Percentiles rank a stretch among this genome's conserved stretches.
Conservation (phyloP, 192 early-diverging fungal genomes). For the Rhizoclosmatium globosum region DNA sequence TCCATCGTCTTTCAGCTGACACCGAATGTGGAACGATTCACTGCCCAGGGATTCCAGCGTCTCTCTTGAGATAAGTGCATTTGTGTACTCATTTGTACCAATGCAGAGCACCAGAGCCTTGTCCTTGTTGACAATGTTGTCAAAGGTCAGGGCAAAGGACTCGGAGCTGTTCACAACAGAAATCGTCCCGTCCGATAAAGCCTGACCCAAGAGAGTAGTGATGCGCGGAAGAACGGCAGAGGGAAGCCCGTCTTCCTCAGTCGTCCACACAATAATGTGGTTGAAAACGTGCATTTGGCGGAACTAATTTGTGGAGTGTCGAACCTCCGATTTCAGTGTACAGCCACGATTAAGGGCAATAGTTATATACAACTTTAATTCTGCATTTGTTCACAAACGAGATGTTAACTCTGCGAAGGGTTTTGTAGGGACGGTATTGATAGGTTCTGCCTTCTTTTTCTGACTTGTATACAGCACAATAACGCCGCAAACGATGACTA, state of each 20-base stretch:
- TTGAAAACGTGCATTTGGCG: too few relatives aligned
- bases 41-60: neutral
- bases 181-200: neutral
- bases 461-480: too few relatives aligned
- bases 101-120: conserved; percentile 28
- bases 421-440: too few relatives aligned
- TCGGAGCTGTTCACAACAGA: neutral
- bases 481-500: too few relatives aligned
- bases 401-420: too few relatives aligned
- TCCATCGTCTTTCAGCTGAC: neutral
- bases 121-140: neutral
- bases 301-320: too few relatives aligned
- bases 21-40: conserved; percentile 24
- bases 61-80: neutral
- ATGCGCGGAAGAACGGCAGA: conserved; percentile 24
- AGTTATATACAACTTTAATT: too few relatives aligned
- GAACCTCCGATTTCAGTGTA: too few relatives aligned
- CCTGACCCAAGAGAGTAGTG: neutral
- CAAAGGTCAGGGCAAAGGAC: neutral
- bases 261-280: conserved; percentile 4
- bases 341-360: too few relatives aligned
- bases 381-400: too few relatives aligned
- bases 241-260: conserved; percentile 13
- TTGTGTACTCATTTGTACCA: conserved; percentile 26
- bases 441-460: too few relatives aligned